phyloP scores from a whole-genome alignment of 2,329 filamentous ascomycete genomes.

The Trichoderma sp. region DNA sequence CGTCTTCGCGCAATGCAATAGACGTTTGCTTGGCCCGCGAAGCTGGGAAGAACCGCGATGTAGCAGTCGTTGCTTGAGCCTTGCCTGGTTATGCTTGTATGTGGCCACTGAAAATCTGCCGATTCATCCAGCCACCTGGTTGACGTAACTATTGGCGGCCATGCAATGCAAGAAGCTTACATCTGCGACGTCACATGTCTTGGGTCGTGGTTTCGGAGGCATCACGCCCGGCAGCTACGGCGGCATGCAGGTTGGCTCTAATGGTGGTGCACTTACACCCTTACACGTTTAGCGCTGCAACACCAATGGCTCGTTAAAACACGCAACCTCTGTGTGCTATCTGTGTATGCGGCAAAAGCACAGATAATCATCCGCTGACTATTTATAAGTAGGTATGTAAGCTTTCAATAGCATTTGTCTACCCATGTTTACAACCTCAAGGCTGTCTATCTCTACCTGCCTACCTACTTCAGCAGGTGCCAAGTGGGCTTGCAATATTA shows the following conservation, averaged over 20 bases:
- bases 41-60: neutral
- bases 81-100: neutral
- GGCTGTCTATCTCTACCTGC: neutral
- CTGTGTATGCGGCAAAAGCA: neutral
- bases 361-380: neutral
- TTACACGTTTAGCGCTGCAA: conserved; percentile 6
- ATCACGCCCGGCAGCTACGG: neutral
- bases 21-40: too few relatives aligned
- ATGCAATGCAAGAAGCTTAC: neutral
- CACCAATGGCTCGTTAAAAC: conserved; percentile 2
- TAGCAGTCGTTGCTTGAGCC: neutral
- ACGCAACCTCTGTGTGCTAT: neutral
- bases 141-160: neutral
- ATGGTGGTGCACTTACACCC: conserved; percentile 6
- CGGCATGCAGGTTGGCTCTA: neutral
- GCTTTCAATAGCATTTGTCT: neutral
- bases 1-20: neutral
- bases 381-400: neutral
- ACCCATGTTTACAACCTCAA: neutral
- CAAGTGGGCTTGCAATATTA: neutral
- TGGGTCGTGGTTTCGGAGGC: neutral
- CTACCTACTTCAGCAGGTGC: neutral
- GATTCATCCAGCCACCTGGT: neutral
- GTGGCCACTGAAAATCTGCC: neutral
- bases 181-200: neutral